phyloP scores from a whole-genome alignment of 2,329 filamentous ascomycete genomes.

The Monilinia vaccinii-corymbosi region DNA sequence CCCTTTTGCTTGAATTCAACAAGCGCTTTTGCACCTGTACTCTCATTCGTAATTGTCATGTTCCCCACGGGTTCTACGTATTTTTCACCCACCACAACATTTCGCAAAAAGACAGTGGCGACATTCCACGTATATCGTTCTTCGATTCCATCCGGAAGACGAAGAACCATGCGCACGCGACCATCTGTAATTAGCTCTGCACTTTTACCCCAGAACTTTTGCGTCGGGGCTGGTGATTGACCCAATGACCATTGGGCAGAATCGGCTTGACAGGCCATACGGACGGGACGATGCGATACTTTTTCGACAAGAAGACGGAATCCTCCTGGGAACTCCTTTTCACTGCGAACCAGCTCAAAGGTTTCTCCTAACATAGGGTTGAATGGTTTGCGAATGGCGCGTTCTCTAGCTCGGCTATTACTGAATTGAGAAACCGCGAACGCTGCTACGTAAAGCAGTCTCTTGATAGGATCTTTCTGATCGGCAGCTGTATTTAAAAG shows the following conservation, averaged over 20 bases:
- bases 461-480: slow-evolving; percentile 51
- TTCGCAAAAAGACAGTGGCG: slow-evolving; percentile 84
- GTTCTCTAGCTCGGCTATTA: slow-evolving; percentile 73
- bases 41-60: slow-evolving; percentile 80
- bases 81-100: slow-evolving; percentile 96
- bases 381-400: slow-evolving; percentile 90
- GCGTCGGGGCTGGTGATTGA: slow-evolving; percentile 78
- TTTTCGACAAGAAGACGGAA: slow-evolving; percentile 94
- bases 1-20: slow-evolving; percentile 89
- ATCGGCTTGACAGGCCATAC: slow-evolving; percentile 90
- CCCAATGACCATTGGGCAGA: slow-evolving; percentile 75
- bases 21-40: slow-evolving; percentile 71
- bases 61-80: slow-evolving; percentile 91
- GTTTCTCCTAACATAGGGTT: slow-evolving; percentile 96
- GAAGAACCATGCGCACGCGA: slow-evolving; percentile 67
- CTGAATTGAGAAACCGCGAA: slow-evolving; percentile 88
- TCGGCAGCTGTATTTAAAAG: slow-evolving; percentile 69
- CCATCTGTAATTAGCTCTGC: slow-evolving; percentile 92
- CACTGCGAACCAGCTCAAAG: slow-evolving; percentile 81
- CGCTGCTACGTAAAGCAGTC: slow-evolving; percentile 75
- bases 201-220: slow-evolving; percentile 98
- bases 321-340: slow-evolving; percentile 60
- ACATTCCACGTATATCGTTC: slow-evolving; percentile 85
- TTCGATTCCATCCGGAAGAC: slow-evolving; percentile 53
- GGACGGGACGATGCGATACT: slow-evolving; percentile 83